phyloP scores from a whole-genome alignment of 345 rosid genomes.

The Firmiana major region DNA sequence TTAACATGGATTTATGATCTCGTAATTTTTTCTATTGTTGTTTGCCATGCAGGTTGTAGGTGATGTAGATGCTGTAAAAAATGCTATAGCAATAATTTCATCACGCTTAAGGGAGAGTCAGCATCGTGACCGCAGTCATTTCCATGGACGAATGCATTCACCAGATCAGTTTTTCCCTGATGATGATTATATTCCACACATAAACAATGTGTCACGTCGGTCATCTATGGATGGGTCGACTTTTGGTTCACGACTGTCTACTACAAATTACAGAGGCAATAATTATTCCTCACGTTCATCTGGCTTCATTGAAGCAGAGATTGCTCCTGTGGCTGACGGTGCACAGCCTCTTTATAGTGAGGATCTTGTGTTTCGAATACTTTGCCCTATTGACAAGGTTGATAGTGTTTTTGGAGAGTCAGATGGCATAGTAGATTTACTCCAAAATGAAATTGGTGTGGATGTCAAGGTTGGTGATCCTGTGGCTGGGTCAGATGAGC shows the following conservation, averaged over 20 bases:
- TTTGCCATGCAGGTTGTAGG: slow-evolving; percentile 70
- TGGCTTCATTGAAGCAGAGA: slow-evolving; percentile 49
- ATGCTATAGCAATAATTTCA: slow-evolving; percentile 70
- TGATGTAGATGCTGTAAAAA: slow-evolving; percentile 70
- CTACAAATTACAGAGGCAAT: slow-evolving; percentile 44
- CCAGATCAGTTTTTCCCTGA: slow-evolving; percentile 70
- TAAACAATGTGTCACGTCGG: slow-evolving; percentile 47
- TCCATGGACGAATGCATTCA: slow-evolving; percentile 71
- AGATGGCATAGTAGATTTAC: slow-evolving; percentile 73
- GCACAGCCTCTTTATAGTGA: slow-evolving; percentile 56
- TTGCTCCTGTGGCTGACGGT: slow-evolving; percentile 46
- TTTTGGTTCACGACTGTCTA: slow-evolving; percentile 50
- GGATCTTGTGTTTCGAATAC: slow-evolving; percentile 85
- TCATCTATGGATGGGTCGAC: slow-evolving; percentile 47
- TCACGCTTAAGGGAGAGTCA: slow-evolving; percentile 95
- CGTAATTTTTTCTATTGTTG: neutral
- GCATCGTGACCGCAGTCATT: slow-evolving; percentile 83
- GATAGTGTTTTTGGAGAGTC: slow-evolving; percentile 67
- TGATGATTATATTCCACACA: slow-evolving; percentile 69
- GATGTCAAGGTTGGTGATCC: slow-evolving; percentile 80
- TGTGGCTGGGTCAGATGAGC: slow-evolving; percentile 83
- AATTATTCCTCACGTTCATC: slow-evolving; percentile 53
- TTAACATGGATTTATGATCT: slow-evolving; percentile 5
- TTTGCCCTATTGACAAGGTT: slow-evolving; percentile 85
- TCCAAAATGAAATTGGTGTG: slow-evolving; percentile 87